phyloP scores from a whole-genome alignment of 176 grass and related monocot species.

The Luzula sylvatica region DNA sequence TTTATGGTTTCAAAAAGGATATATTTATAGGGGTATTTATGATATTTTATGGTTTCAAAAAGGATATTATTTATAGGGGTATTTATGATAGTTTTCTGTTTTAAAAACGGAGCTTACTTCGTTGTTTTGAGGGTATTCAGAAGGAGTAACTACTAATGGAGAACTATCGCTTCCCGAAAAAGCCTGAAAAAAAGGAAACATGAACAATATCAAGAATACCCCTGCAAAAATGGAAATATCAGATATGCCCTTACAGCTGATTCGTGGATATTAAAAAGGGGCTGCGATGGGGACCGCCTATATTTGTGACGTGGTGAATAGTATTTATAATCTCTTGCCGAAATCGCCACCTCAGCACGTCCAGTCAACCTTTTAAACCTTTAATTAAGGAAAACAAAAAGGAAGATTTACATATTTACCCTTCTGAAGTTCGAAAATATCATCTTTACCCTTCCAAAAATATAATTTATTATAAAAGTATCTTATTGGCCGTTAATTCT shows the following conservation, averaged over 20 bases:
- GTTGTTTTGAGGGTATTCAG: slow-evolving; percentile 48
- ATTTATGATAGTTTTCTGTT: too few relatives aligned
- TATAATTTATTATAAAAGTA: too few relatives aligned
- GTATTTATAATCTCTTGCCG: slow-evolving; percentile 79
- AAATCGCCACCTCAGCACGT: slow-evolving; percentile 47
- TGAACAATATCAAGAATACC: not conserved
- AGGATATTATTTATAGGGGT: too few relatives aligned
- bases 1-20: not conserved
- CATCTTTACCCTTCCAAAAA: not conserved
- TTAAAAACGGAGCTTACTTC: slow-evolving; percentile 49
- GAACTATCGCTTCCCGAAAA: slow-evolving; percentile 53
- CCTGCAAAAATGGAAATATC: not conserved
- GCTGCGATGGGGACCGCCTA: slow-evolving; percentile 39
- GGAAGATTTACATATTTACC: not conserved
- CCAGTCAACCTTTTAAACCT: slow-evolving; percentile 94
- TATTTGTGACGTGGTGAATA: slow-evolving; percentile 80
- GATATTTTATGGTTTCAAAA: too few relatives aligned
- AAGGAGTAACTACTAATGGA: slow-evolving; percentile 44
- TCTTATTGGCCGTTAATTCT: too few relatives aligned
- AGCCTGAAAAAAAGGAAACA: slow-evolving; percentile 27
- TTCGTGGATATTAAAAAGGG: slow-evolving; percentile 45
- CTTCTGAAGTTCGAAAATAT: too few relatives aligned
- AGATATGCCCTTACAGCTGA: slow-evolving; percentile 36
- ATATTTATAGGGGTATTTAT: not conserved
- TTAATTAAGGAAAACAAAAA: not conserved